Evolutionary conservation across 805 yeast genomes (phyloP), one percentile per base, ranked within the genome.

Genomic region (Saccharomycopsis sp.): DNA sequence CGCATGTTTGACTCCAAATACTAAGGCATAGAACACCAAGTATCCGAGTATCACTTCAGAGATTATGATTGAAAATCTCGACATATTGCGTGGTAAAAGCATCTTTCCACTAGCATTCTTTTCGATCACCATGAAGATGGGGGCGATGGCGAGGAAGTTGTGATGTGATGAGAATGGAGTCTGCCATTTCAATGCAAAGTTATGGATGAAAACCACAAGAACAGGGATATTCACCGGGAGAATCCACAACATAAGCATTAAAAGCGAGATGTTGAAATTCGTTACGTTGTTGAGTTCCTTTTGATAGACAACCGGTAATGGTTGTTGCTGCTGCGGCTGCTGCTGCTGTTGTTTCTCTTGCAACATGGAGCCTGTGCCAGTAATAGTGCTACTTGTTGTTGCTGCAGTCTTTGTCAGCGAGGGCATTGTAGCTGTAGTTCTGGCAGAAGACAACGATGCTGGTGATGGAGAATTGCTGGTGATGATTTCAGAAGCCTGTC

Each of bases 141-240:
- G 96, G 12, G 86, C 72, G 22, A 91, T 80, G 0, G 96, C 87
- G 56, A 91, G 70, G 49, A 88, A 74, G 67, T 89, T 91, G 69
- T 92, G 96, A 69, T 90, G 96, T 0, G 96, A 86, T 3, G 88
- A 81, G 67, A 90, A 90, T 17, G 96, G 91, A 0, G 94, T 87
- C 57, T 78, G 80, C 96, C 96, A 89, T 64, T 78, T 81, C 19
- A 89, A 78, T 1, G 87, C 78, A 59, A 90, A 75, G 66, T 91
- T 88, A 66, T 89, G 96, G 38, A 88, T 73, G 76, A 91, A 90
- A 1, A 91, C 97, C 58, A 90, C 75, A 29, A 91, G 68, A 1
- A 87, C 83, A 0, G 97, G 97, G 0, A 85, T 74, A 65, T 87
- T 87, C 22, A 90, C 82, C 0, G 96, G 96, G 2, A 89, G 70